phyloP scores from a whole-genome alignment of 2,329 filamentous ascomycete species.

The Scortechinia acanthostroma region DNA sequence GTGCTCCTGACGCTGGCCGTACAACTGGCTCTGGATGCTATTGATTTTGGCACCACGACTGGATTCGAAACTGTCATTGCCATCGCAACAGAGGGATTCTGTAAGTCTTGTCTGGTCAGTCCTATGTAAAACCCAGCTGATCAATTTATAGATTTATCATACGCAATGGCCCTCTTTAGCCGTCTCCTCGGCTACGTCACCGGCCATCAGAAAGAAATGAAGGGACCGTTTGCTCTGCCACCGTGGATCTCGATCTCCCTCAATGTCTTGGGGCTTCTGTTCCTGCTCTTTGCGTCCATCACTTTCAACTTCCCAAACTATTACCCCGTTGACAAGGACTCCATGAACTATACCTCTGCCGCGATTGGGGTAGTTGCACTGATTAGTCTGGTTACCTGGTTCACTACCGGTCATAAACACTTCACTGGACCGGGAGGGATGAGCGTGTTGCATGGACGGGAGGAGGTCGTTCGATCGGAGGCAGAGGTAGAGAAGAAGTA shows the following conservation, averaged over 20 bases:
- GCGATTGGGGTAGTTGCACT: conserved; percentile 44
- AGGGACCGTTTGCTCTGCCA: conserved; percentile 29
- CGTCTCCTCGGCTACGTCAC: conserved; percentile 36
- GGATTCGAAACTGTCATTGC: conserved; percentile 47
- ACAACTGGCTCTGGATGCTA: conserved; percentile 42
- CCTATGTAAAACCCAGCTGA: background rate
- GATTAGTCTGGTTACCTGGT: conserved; percentile 39
- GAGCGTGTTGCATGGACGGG: background rate
- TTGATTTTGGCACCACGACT: conserved; percentile 44
- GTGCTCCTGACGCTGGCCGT: conserved; percentile 34
- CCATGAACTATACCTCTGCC: conserved; percentile 51
- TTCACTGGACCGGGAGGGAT: conserved; percentile 35
- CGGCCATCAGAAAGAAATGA: conserved; percentile 23
- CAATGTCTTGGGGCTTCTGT: conserved; percentile 40
- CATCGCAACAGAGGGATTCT: conserved; percentile 49
- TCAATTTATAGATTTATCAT: conserved; percentile 32
- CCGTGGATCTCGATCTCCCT: conserved; percentile 19
- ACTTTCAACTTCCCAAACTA: conserved; percentile 46
- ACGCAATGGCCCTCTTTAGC: conserved; percentile 42
- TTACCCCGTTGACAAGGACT: conserved; percentile 38
- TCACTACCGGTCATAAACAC: conserved; percentile 35
- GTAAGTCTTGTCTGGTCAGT: conserved; percentile 15
- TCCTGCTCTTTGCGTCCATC: conserved; percentile 41
- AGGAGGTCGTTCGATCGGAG: background rate
- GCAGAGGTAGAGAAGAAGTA: background rate